A percentile compares a stretch with the other conserved stretches of the same genome.
phyloP scores from a whole-genome alignment of 805 yeast genomes.

The Myxozyma sirexii region DNA sequence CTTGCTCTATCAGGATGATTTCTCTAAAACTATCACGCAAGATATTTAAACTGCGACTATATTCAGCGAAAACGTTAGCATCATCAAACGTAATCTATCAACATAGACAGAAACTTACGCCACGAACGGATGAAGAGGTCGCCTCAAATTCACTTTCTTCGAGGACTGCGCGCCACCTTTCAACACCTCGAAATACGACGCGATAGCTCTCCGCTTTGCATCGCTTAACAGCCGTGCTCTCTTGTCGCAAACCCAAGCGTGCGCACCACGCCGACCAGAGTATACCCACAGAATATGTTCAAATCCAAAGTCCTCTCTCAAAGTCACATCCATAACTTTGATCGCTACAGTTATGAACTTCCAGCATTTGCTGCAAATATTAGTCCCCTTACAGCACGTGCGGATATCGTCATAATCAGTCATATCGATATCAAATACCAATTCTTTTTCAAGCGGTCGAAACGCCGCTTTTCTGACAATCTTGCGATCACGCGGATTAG shows the following conservation, averaged over 20 bases:
- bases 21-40: slow-evolving; percentile 65
- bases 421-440: slow-evolving; percentile 95
- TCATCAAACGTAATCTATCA: too few species aligned
- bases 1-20: slow-evolving; percentile 75
- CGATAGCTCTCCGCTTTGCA: slow-evolving; percentile 69
- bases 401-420: slow-evolving; percentile 94
- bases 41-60: slow-evolving; percentile 68
- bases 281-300: slow-evolving; percentile 88
- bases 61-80: background rate
- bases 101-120: slow-evolving; percentile 15
- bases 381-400: slow-evolving; percentile 88
- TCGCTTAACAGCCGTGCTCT: slow-evolving; percentile 79
- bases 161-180: slow-evolving; percentile 49
- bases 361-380: slow-evolving; percentile 91
- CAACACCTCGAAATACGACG: slow-evolving; percentile 80
- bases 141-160: slow-evolving; percentile 57
- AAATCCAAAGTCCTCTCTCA: slow-evolving; percentile 88
- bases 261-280: slow-evolving; percentile 98
- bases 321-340: slow-evolving; percentile 67
- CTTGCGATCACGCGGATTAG: slow-evolving; percentile 85
- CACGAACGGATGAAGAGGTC: slow-evolving; percentile 89
- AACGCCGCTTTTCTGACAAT: slow-evolving; percentile 72
- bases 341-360: slow-evolving; percentile 84
- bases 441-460: slow-evolving; percentile 81
- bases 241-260: slow-evolving; percentile 94